These are phyloP conservation scores for Rhodotorula sp. DNA, from an alignment of 1,284 basidiomycete species.

Conservation along the genomic window DNA sequence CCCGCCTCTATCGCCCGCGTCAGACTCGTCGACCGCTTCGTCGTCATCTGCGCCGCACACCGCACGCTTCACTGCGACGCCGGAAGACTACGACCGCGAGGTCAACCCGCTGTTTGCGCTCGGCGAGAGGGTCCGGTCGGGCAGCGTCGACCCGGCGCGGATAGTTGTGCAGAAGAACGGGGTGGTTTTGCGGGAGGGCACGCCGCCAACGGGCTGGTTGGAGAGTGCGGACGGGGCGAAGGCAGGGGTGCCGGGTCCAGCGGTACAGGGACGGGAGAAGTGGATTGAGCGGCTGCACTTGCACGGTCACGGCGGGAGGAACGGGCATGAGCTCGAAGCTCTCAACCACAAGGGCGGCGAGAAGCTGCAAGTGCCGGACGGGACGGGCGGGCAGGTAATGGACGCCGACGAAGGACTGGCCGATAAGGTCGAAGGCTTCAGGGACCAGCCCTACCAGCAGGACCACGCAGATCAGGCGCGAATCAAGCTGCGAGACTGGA, in stretches of 20 bases:
- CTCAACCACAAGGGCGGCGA: not conserved
- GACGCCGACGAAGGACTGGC: conserved; percentile 5
- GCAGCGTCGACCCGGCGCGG: conserved; percentile 3
- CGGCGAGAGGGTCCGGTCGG: conserved; percentile 6
- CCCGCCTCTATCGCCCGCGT: no score
- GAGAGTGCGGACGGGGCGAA: not conserved
- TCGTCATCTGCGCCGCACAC: not conserved
- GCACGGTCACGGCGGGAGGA: not conserved
- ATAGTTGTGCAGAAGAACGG: conserved; percentile 12
- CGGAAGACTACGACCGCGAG: no score
- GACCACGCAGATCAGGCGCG: conserved; percentile 8
- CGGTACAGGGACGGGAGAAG: not conserved
- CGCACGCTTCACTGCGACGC: not conserved
- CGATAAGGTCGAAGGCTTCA: conserved; percentile 14
- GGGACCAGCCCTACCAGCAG: conserved; percentile 19
- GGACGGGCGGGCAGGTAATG: not conserved
- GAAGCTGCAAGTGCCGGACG: not conserved
- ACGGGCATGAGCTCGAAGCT: not conserved
- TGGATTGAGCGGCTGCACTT: not conserved
- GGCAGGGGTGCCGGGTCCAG: no score
- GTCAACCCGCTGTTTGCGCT: conserved; percentile 30
- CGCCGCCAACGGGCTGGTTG: not conserved
- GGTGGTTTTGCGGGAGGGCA: conserved; percentile 8
- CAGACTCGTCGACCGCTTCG: no score
- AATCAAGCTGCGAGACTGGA: not conserved